Base-by-base conservation (phyloP, 164 flowering plant genomes). In the Akebia trifoliata region DNA sequence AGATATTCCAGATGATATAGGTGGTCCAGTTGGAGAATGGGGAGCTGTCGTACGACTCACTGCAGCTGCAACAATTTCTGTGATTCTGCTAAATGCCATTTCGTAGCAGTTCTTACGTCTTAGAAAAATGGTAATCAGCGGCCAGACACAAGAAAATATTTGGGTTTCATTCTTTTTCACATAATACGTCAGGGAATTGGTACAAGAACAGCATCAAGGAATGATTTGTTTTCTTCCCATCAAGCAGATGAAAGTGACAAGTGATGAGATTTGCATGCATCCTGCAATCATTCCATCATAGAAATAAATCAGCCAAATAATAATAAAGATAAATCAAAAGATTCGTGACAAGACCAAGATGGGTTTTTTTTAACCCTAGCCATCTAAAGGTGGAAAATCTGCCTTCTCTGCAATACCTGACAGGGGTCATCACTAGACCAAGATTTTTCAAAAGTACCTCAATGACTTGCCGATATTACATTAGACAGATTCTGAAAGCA, bases 11-110 rank as follows among this genome's bases (percentile, higher is more conserved):
- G 82, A 62, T 45, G 81, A 58, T 43, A 61, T 62, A 52, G 72
- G 64, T 17, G 76, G 61, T 57, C 36, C 64, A 51, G 54, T 26
- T 43, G 84, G 72, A 52, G 86, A 54, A 29, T 73, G 72, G 21
- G 80, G 47, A 8, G 75, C 58, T 8, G 76, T 63, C 18, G 63
- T 32, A 54, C 65, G 79, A 67, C 69, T 69, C 25, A 73, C 62
- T 29, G 78, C 75, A 57, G 69, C 59, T 26, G 74, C 68, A 26
- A 76, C 26, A 21, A 70, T 21, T 34, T 69, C 78, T 9, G 65
- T 58, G 39, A 78, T 52, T 66, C 57, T 74, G 65, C 72, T 69
- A 38, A 79, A 75, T 58, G 77, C 76, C 82, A 79, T 80, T 56
- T 54, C 42, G 26, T 22, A 29, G 36, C 21, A 54, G 22, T 24